Base-by-base conservation (phyloP, 345 rosid genomes). In the Geranium rotundifolium region DNA sequence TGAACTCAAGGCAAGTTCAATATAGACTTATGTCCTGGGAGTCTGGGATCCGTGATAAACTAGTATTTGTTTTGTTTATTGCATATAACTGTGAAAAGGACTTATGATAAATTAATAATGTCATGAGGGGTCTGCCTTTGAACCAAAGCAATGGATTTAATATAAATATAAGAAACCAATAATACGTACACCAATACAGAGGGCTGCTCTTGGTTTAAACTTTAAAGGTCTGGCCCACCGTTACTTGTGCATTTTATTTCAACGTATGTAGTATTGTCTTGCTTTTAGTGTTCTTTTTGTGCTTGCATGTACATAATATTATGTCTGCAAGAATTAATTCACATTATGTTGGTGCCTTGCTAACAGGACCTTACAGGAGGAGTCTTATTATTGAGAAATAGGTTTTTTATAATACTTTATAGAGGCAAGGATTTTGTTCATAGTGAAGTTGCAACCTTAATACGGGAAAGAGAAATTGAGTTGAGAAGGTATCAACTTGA, bases 341-440 rank as follows among this genome's bases (percentile, higher is more conserved):
- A 12, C 20, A 41, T 30, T 55, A 54, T 49, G 1, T 27, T 61
- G 50, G 52, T 68, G 49, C 64, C 17, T 58, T 56, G 37, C 55
- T 10, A 65, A 69, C 90, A 87, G 97, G 3, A 52, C 70, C 95
- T 87, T 64, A 90, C 95, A 8, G 95, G 97, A 68, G 97, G 95
- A 64, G 74, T 82, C 72, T 60, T 90, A 74, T 69, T 90, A 58
- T 82, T 87, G 34, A 84, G 97, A 15, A 82, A 90, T 68, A 87
- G 79, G 77, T 87, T 78, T 68, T 75, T 75, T 69, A 80, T 90
- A 67, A 79, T 90, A 79, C 83, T 90, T 27, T 85, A 67, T 67
- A 80, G 97, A 82, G 97, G 95, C 65, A 90, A 87, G 70, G 90
- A 90, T 74, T 90, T 87, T 67, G 83, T 90, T 37, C 76, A 90